Base-by-base conservation (phyloP, 148 eudicot species). In the Arbutus unedo region DNA sequence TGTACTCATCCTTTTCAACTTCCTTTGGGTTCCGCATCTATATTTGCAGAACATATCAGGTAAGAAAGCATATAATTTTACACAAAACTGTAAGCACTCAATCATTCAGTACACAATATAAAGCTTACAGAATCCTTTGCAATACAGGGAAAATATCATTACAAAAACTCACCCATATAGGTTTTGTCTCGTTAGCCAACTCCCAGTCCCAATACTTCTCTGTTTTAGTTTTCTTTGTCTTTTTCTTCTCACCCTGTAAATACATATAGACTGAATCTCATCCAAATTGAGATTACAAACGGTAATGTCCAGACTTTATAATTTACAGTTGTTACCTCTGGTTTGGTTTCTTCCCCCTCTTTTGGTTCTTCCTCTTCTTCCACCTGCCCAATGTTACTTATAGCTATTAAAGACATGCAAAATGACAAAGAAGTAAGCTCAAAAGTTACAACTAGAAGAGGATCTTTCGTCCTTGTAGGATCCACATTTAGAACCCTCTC, bases 151-250 rank as follows among this genome's bases (percentile, higher is more conserved):
- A 56, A 0, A 9, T 66, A 64, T 75, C 21, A 23, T 41, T 73
- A 3, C 2, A 71, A 59, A 11, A 73, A 82, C 95, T 88, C 84
- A 96, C 99, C 99, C 98, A 96, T 81, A 96, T 94, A 77, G 99
- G 99, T 87, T 96, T 96, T 31, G 98, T 96, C 86, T 93, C 99
- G 78, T 96, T 96, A 59, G 93, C 88, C 82, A 96, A 82, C 85
- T 96, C 99, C 98, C 99, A 96, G 88, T 96, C 99, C 98, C 97
- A 93, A 62, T 96, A 96, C 79, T 96, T 94, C 83, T 96, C 99
- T 68, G 97, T 96, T 87, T 93, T 92, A 47, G 94, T 93, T 90
- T 91, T 96, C 80, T 86, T 96, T 79, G 82, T 88, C 87, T 82
- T 92, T 77, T 86, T 88, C 90, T 92, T 94, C 80, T 93, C 95